These are phyloP conservation scores for Sistotremastrum niveocremeum DNA, from an alignment of 768 basidiomycete genomes.

Conservation along the genomic window DNA sequence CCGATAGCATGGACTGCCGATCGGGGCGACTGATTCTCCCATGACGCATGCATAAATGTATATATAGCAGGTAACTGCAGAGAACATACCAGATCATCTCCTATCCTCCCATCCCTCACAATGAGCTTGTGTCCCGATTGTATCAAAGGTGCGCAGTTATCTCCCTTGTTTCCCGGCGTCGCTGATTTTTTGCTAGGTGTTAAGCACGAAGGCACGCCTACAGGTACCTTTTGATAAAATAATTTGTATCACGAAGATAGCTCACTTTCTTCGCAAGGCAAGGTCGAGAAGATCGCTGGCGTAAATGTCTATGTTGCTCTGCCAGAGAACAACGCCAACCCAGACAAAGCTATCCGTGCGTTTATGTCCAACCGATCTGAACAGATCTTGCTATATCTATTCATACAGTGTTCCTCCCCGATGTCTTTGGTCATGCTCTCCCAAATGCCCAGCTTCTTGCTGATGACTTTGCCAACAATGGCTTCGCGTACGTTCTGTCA, in stretches of 20 bases:
- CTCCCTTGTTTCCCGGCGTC: neutral
- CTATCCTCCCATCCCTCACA: neutral
- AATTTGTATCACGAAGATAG: neutral
- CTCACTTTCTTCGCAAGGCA: slow-evolving; percentile 22
- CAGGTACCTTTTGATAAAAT: slow-evolving; percentile 13
- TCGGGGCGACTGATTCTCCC: no score
- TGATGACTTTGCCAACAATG: slow-evolving; percentile 30
- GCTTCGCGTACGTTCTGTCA: slow-evolving; percentile 17
- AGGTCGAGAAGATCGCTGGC: slow-evolving; percentile 31
- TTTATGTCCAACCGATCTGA: neutral
- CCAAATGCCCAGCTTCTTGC: slow-evolving; percentile 30
- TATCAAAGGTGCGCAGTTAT: slow-evolving; percentile 28
- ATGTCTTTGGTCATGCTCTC: slow-evolving; percentile 37
- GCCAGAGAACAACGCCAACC: slow-evolving; percentile 23
- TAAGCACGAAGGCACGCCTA: slow-evolving; percentile 30
- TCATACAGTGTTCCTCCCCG: slow-evolving; percentile 45
- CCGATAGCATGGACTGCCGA: no score
- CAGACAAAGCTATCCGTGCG: slow-evolving; percentile 24
- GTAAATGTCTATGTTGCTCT: slow-evolving; percentile 40
- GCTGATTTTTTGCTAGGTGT: slow-evolving; percentile 24
- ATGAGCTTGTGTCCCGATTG: slow-evolving; percentile 49
- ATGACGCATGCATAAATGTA: no score
- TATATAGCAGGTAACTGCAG: no score
- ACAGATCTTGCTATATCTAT: slow-evolving; percentile 31
- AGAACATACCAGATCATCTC: no score